Evolutionary conservation across 345 rosid genomes (phyloP).

Genomic region (Adansonia digitata): DNA sequence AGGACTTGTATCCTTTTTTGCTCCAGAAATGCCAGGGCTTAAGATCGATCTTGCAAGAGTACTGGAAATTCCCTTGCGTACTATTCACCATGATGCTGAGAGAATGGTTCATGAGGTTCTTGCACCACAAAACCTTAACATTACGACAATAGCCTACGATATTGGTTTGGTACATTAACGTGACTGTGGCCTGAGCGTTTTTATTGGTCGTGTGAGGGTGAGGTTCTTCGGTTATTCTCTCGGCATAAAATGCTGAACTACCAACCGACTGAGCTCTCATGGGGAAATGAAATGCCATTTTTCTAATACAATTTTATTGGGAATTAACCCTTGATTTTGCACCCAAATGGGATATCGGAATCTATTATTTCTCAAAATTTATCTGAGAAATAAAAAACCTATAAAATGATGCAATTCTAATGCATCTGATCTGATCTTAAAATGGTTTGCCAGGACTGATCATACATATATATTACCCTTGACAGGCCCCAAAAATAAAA

Average conservation of each 20-base stretch:
- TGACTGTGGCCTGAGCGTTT: constrained; percentile 56
- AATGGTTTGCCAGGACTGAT: background rate
- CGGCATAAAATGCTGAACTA: constrained; percentile 21
- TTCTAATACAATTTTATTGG: background rate
- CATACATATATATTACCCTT: background rate
- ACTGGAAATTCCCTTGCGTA: constrained; percentile 36
- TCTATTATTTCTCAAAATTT: too few relatives aligned
- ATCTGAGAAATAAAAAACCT: too few relatives aligned
- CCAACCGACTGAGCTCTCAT: constrained; percentile 22
- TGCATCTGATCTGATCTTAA: constrained; percentile 1
- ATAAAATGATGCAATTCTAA: background rate
- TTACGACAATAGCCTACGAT: constrained; percentile 44
- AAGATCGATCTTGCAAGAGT: constrained; percentile 53
- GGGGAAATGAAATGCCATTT: constrained; percentile 29
- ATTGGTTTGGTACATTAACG: constrained; percentile 47
- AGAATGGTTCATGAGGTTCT: constrained; percentile 54
- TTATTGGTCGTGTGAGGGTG: constrained; percentile 18
- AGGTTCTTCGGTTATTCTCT: constrained; percentile 46
- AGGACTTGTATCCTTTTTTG: constrained; percentile 56
- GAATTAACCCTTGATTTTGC: background rate
- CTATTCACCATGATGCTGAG: constrained; percentile 40
- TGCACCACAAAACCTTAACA: constrained; percentile 53
- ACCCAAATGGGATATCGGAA: background rate
- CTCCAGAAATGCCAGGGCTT: constrained; percentile 81
- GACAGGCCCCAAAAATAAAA: too few relatives aligned